Conservation (phyloP, 1,139 yeast species). For the Kodamaea anthophila region DNA sequence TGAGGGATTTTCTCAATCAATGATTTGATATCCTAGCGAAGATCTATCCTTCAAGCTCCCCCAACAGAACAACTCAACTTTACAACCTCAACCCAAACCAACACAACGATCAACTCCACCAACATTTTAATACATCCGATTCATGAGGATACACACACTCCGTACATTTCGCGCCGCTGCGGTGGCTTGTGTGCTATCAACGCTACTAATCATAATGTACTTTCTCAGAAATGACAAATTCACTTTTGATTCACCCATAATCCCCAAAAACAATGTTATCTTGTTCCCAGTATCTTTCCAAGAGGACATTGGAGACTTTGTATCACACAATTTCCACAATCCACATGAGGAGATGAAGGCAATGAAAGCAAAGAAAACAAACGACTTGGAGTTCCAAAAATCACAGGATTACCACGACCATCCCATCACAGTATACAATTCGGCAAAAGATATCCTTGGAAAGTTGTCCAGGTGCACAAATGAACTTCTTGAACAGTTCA, state of each 20-base stretch:
- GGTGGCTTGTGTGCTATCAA: slow-evolving; percentile 1
- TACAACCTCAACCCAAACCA: too few species aligned
- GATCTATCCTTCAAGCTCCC: too few species aligned
- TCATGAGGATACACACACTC: neutral
- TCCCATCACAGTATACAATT: slow-evolving; percentile 7
- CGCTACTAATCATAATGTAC: slow-evolving; percentile 1
- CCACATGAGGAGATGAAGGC: neutral
- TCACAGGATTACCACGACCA: slow-evolving; percentile 5
- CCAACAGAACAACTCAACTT: too few species aligned
- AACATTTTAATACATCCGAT: too few species aligned
- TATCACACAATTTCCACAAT: slow-evolving; percentile 2
- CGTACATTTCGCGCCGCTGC: slow-evolving; percentile 1
- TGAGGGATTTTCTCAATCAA: too few species aligned
- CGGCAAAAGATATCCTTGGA: slow-evolving; percentile 7
- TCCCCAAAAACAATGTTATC: too few species aligned
- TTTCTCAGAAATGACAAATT: slow-evolving; percentile 4
- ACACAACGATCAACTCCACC: too few species aligned
- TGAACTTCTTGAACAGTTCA: slow-evolving; percentile 4
- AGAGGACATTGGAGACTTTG: slow-evolving; percentile 8
- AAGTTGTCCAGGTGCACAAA: slow-evolving; percentile 8
- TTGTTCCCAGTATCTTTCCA: slow-evolving; percentile 8
- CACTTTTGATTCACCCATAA: too few species aligned
- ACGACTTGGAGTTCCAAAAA: slow-evolving; percentile 2
- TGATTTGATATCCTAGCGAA: too few species aligned
- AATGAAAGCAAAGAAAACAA: neutral